phyloP scores from a whole-genome alignment of 164 flowering plant genomes.

The Nymphaea thermarum region DNA sequence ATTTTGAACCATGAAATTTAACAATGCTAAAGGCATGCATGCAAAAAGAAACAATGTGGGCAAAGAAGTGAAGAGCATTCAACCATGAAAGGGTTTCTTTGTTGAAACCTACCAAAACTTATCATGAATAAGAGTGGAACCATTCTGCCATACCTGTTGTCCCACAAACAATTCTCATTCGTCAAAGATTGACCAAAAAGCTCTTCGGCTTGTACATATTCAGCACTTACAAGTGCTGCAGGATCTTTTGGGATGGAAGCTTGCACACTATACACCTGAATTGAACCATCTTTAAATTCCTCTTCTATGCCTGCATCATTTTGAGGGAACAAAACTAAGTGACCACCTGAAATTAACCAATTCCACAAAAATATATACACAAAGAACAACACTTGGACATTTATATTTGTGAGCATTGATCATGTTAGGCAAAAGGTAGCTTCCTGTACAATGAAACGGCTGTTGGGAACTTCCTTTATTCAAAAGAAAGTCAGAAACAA shows the following conservation, averaged over 20 bases:
- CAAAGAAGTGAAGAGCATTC: background rate
- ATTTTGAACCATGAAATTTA: too few species aligned
- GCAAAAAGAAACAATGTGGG: background rate
- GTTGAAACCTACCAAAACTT: background rate
- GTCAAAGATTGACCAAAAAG: conserved; percentile 27
- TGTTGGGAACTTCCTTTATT: background rate
- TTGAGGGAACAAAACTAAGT: background rate
- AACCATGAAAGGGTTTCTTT: background rate
- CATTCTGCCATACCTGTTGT: conserved; percentile 49
- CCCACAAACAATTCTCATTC: conserved; percentile 74
- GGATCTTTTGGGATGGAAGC: conserved; percentile 77
- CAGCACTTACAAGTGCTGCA: conserved; percentile 37
- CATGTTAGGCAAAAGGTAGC: background rate
- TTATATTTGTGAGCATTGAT: background rate
- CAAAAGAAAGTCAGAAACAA: background rate
- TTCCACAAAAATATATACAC: background rate
- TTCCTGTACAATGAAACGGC: background rate
- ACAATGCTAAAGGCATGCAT: background rate
- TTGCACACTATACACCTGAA: conserved; percentile 93
- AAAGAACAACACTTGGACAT: background rate
- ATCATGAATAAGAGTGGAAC: too few species aligned
- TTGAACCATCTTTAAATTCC: conserved; percentile 60
- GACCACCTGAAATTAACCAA: background rate
- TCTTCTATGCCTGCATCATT: conserved; percentile 58
- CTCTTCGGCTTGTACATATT: conserved; percentile 24